Base-by-base conservation (phyloP, 345 rosid genomes). In the Iberis pinnata region DNA sequence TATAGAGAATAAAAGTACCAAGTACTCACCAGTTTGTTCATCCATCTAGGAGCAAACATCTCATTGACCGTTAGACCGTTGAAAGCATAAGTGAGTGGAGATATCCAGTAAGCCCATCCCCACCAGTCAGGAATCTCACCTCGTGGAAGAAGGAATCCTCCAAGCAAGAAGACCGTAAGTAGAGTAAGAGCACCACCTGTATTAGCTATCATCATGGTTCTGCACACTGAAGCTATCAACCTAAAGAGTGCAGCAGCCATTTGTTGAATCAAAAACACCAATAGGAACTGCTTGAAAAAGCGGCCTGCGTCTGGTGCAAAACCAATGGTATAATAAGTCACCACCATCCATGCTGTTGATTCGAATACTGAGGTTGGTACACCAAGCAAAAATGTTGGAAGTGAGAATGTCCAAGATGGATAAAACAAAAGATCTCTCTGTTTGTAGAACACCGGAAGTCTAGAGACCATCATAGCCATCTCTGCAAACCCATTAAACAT, bases 381-480 rank as follows among this genome's bases (percentile, higher is more conserved):
- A 29, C 65, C 75, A 5, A 58, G 70, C 57, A 76, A 67, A 60
- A 75, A 60, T 20, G 67, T 74, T 12, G 77, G 88, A 58, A 88
- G 61, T 5, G 80, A 68, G 57, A 76, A 88, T 42, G 88, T 76
- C 89, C 97, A 88, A 0, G 88, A 74, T 1, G 95, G 96, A 13
- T 88, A 79, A 40, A 82, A 80, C 27, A 67, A 56, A 50, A 82
- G 70, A 18, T 80, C 88, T 67, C 82, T 71, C 18, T 82, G 97
- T 68, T 82, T 85, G 65, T 73, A 82, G 33, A 85, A 82, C 33
- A 88, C 92, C 0, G 80, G 77, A 25, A 88, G 76, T 59, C 88
- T 78, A 15, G 73, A 61, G 38, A 80, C 68, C 42, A 79, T 79
- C 74, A 82, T 70, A 13, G 75, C 22, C 16, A 88, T 63, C 69